Conservation (phyloP, 495 filamentous ascomycete species). For the Penicillium argentinense region DNA sequence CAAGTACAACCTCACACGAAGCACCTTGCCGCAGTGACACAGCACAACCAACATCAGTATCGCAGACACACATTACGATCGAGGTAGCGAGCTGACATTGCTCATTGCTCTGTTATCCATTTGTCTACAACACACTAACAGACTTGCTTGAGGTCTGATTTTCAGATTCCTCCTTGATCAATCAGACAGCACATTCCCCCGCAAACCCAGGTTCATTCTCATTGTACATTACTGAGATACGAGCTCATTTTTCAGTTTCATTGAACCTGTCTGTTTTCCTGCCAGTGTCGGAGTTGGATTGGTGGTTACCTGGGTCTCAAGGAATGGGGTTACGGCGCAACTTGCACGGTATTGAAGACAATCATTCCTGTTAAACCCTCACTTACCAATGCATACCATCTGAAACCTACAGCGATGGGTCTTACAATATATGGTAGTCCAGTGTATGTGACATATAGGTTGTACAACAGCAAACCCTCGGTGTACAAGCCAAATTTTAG, state of each 20-base stretch:
- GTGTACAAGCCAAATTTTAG: no score
- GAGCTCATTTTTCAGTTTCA: conserved; percentile 2
- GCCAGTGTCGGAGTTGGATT: conserved; percentile 15
- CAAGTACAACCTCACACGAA: neutral
- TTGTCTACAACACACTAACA: neutral
- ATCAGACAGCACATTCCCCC: neutral
- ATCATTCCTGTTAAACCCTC: conserved; percentile 9
- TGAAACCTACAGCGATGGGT: neutral
- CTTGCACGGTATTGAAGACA: conserved; percentile 12
- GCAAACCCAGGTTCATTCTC: conserved; percentile 1
- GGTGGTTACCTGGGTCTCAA: neutral
- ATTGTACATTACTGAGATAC: conserved; percentile 8
- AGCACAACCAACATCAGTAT: neutral
- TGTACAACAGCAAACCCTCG: no score
- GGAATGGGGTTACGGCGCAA: conserved; percentile 8
- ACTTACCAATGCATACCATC: conserved; percentile 9
- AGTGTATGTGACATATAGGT: neutral
- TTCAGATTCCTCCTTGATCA: no score
- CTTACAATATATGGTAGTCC: neutral
- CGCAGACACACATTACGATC: neutral
- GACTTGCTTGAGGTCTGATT: no score
- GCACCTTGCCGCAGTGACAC: neutral
- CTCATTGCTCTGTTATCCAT: neutral
- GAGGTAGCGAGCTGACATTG: neutral
- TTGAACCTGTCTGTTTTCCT: conserved; percentile 6